These are phyloP conservation scores for Solanum medicagineum DNA, from an alignment of 257 asterid genomes.

Conservation along the genomic window DNA sequence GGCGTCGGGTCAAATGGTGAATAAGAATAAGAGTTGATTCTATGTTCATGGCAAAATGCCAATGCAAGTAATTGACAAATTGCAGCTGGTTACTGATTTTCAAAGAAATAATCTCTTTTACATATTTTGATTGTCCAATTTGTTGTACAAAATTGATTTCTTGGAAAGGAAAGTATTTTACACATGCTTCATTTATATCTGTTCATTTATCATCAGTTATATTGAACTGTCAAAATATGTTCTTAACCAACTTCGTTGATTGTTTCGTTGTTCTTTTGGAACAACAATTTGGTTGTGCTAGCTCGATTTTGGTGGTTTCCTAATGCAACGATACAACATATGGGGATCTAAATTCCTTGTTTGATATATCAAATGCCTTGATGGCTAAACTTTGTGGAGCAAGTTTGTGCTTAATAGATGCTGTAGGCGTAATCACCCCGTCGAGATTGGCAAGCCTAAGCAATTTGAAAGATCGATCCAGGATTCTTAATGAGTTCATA, in stretches of 20 bases:
- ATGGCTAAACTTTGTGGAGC: not conserved
- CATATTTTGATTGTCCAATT: not conserved
- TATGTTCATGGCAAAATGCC: not conserved
- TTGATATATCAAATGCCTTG: not conserved
- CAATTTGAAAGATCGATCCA: not conserved
- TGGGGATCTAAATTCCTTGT: not conserved
- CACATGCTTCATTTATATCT: not conserved
- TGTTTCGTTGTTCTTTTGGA: not conserved
- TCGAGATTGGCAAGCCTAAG: not conserved
- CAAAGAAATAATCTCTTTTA: not conserved
- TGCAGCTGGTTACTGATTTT: not conserved
- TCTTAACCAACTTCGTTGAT: too few species aligned
- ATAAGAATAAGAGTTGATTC: not conserved
- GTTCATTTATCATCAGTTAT: too few species aligned
- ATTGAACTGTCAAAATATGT: too few species aligned
- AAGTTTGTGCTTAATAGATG: not conserved
- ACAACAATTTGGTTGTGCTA: too few species aligned
- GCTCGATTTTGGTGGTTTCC: not conserved
- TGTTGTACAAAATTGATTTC: not conserved
- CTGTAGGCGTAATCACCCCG: not conserved
- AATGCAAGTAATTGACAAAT: not conserved
- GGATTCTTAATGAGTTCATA: not conserved
- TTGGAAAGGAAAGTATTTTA: not conserved
- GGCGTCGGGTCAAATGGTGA: not conserved
- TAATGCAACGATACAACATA: not conserved